Conservation (phyloP, 139 green algal genomes). For the Haematococcus sp. region DNA sequence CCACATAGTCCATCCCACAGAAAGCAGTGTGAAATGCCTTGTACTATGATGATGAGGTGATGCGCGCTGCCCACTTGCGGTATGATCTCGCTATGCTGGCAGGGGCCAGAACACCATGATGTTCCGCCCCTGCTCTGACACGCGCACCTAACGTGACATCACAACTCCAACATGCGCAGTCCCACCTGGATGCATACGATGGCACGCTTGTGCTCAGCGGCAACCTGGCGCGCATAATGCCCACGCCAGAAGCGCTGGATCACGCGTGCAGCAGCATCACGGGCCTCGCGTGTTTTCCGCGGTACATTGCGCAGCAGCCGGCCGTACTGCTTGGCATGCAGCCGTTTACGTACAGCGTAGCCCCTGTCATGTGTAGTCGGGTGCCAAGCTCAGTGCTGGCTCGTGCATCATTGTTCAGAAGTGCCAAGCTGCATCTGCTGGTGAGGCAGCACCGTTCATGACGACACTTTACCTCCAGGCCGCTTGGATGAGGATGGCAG, state of each 20-base stretch:
- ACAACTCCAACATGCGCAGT: too few species aligned
- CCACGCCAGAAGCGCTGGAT: slow-evolving; percentile 28
- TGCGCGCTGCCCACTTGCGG: too few species aligned
- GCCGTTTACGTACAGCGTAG: not conserved
- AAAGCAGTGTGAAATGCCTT: not conserved
- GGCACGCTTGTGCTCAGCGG: slow-evolving; percentile 6
- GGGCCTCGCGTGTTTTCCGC: not conserved
- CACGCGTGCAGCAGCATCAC: slow-evolving; percentile 8
- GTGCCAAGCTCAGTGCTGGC: too few species aligned
- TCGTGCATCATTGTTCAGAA: not conserved
- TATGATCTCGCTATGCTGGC: too few species aligned
- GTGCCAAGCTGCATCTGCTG: too few species aligned
- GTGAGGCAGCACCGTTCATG: too few species aligned
- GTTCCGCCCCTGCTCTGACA: too few species aligned
- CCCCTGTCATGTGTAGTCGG: slow-evolving; percentile 13
- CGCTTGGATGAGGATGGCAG: slow-evolving; percentile 18
- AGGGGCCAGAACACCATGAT: too few species aligned
- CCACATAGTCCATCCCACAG: not conserved
- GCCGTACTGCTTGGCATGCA: not conserved
- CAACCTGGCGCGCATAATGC: not conserved
- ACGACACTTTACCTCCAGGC: slow-evolving; percentile 29
- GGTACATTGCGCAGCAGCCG: not conserved
- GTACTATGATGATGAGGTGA: not conserved
- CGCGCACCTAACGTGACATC: too few species aligned
- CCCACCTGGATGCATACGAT: slow-evolving; percentile 14